phyloP scores from a whole-genome alignment of 768 basidiomycete species.

The Auricularia cornea region DNA sequence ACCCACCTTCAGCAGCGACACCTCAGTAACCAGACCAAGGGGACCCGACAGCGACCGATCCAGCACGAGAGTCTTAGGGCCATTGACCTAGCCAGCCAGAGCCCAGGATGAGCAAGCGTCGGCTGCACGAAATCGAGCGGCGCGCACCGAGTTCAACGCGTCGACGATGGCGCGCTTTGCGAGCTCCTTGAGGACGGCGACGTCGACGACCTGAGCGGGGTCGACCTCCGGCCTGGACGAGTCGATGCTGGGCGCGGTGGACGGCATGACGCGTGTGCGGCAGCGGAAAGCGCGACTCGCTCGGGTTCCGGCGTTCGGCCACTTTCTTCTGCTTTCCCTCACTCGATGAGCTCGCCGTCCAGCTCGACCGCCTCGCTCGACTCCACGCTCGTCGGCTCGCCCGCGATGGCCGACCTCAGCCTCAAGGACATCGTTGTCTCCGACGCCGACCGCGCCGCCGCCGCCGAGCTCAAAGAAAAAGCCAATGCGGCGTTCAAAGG shows the following conservation, averaged over 20 bases:
- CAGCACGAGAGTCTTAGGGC: slow-evolving; percentile 93
- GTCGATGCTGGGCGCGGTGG: not conserved
- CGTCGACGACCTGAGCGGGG: slow-evolving; percentile 32
- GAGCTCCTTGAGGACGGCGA: slow-evolving; percentile 64
- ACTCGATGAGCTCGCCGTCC: not conserved
- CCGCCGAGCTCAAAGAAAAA: slow-evolving; percentile 64
- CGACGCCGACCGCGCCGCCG: slow-evolving; percentile 60
- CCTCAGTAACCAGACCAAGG: slow-evolving; percentile 90
- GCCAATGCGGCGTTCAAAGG: slow-evolving; percentile 85
- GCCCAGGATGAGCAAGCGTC: slow-evolving; percentile 2
- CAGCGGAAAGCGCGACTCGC: not conserved
- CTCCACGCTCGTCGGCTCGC: slow-evolving; percentile 27
- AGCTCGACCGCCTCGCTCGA: not conserved
- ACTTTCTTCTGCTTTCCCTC: not conserved
- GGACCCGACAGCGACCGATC: slow-evolving; percentile 84
- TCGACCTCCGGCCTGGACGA: not conserved
- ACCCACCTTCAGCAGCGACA: slow-evolving; percentile 78
- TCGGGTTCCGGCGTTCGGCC: not conserved
- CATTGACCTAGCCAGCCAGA: slow-evolving; percentile 61
- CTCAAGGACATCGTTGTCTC: slow-evolving; percentile 45
- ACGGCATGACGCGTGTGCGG: not conserved
- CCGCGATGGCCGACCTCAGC: slow-evolving; percentile 43
- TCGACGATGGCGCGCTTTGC: slow-evolving; percentile 77
- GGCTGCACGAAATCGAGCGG: slow-evolving; percentile 11
- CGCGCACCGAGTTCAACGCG: slow-evolving; percentile 67